Base-by-base conservation (phyloP, 1,284 basidiomycete species). In the Sporisorium reilianum region DNA sequence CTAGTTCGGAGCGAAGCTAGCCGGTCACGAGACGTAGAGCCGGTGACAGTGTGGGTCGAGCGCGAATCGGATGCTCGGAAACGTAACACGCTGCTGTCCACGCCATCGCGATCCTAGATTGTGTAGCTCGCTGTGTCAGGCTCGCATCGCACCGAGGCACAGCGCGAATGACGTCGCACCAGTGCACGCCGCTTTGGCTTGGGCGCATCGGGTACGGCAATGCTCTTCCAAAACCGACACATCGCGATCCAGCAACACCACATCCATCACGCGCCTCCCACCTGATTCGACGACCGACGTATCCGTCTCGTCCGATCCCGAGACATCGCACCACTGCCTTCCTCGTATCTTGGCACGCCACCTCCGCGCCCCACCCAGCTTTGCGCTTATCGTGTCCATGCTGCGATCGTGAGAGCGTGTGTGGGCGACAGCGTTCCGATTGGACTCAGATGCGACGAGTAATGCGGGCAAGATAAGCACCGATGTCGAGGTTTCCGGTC, bases 11-110 rank as follows among this genome's bases (percentile, higher is more conserved):
- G n/a, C n/a, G n/a, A n/a, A n/a, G n/a, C n/a, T n/a, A n/a, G n/a
- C n/a, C n/a, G n/a, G n/a, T n/a, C n/a, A n/a, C n/a, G n/a, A n/a
- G n/a, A n/a, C n/a, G n/a, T n/a, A n/a, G n/a, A n/a, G n/a, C n/a
- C n/a, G n/a, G n/a, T n/a, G n/a, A n/a, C n/a, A n/a, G n/a, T n/a
- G n/a, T n/a, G n/a, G n/a, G n/a, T n/a, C n/a, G n/a, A n/a, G n/a
- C n/a, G n/a, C n/a, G n/a, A n/a, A n/a, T n/a, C 20, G 41, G 41
- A 42, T 42, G 41, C 12, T 34, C 50, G 42, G 50, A 38, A 38
- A 23, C 34, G 18, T n/a, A 8, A n/a, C 3, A 18, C 18, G 18
- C 20, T 18, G 38, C 4, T 41, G 38, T n/a, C n/a, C n/a, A n/a
- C n/a, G n/a, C n/a, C n/a, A n/a, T n/a, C n/a, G n/a, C n/a, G n/a